Conservation (phyloP, 139 green algal species). For the Edaphochlamys debaryana region DNA sequence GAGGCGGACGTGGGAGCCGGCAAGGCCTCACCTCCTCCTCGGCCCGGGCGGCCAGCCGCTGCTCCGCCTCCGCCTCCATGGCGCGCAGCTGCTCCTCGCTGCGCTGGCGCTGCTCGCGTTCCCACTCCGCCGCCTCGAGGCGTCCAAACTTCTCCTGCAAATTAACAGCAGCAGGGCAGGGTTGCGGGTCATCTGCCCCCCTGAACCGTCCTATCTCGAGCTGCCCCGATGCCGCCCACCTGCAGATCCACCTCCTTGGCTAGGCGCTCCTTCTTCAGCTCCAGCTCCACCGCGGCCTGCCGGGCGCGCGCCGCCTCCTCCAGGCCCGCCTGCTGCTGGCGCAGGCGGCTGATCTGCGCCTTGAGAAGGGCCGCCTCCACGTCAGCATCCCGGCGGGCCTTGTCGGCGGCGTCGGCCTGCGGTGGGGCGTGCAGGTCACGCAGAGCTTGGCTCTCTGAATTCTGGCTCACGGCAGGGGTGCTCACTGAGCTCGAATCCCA, state of each 20-base stretch:
- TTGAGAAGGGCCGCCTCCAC: slow-evolving; percentile 17
- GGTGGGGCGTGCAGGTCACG: too few relatives aligned
- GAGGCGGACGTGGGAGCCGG: too few relatives aligned
- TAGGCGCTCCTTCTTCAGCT: slow-evolving; percentile 40
- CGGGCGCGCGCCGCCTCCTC: slow-evolving; percentile 19
- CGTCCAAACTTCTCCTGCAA: slow-evolving; percentile 25
- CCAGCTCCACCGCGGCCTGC: slow-evolving; percentile 19
- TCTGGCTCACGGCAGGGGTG: too few relatives aligned
- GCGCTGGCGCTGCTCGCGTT: slow-evolving; percentile 32
- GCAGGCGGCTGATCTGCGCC: slow-evolving; percentile 30
- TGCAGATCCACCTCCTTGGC: slow-evolving; percentile 52
- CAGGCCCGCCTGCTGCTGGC: slow-evolving; percentile 12
- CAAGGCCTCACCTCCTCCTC: neutral
- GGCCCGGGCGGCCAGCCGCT: neutral
- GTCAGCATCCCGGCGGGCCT: too few relatives aligned
- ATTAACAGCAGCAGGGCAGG: too few relatives aligned
- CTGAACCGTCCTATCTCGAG: too few relatives aligned
- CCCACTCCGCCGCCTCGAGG: slow-evolving; percentile 29
- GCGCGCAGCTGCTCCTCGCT: slow-evolving; percentile 24
- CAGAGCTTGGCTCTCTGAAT: too few relatives aligned
- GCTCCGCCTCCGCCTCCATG: slow-evolving; percentile 38
- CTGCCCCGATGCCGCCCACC: too few relatives aligned
- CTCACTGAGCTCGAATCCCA: too few relatives aligned
- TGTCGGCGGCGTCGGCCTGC: too few relatives aligned
- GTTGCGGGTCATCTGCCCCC: too few relatives aligned